phyloP scores from a whole-genome alignment of 2,329 filamentous ascomycete genomes.

The Fusarium transvaalense region DNA sequence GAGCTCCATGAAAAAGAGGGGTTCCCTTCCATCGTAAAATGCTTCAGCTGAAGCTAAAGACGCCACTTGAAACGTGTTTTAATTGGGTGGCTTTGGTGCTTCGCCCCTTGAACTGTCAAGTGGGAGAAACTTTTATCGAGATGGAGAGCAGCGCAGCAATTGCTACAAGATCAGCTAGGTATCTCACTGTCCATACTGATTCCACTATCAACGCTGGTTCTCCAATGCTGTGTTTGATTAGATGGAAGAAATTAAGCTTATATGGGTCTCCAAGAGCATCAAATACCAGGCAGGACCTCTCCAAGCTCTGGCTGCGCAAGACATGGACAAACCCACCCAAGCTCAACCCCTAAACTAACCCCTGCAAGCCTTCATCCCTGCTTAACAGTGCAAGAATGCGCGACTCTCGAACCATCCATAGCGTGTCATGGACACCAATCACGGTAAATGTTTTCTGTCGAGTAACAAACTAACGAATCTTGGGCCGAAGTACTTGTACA shows the following conservation, averaged over 20 bases:
- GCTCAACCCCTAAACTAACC: neutral
- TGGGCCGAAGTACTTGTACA: neutral
- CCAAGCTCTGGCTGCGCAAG: neutral
- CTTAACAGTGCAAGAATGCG: neutral
- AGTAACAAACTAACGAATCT: neutral
- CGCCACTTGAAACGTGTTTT: slow-evolving; percentile 28
- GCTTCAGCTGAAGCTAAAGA: slow-evolving; percentile 25
- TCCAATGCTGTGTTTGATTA: neutral
- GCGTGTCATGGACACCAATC: neutral
- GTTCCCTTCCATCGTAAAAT: neutral
- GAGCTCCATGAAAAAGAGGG: slow-evolving; percentile 9
- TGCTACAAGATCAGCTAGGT: neutral
- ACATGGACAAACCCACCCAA: neutral
- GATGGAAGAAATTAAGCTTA: neutral
- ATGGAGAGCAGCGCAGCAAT: neutral
- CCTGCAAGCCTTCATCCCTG: neutral
- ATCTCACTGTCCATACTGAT: too few relatives aligned
- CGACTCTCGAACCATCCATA: neutral
- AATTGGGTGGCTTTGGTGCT: slow-evolving; percentile 17
- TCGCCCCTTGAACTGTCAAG: slow-evolving; percentile 5
- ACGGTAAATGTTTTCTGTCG: neutral
- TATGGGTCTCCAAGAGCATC: neutral
- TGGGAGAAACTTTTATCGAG: neutral
- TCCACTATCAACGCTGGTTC: too few relatives aligned
- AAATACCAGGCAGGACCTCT: neutral